A percentile compares a stretch with the other conserved stretches of the same genome.
phyloP scores from a whole-genome alignment of 75 land plant genomes.

The Pseudotsuga menziesii region DNA sequence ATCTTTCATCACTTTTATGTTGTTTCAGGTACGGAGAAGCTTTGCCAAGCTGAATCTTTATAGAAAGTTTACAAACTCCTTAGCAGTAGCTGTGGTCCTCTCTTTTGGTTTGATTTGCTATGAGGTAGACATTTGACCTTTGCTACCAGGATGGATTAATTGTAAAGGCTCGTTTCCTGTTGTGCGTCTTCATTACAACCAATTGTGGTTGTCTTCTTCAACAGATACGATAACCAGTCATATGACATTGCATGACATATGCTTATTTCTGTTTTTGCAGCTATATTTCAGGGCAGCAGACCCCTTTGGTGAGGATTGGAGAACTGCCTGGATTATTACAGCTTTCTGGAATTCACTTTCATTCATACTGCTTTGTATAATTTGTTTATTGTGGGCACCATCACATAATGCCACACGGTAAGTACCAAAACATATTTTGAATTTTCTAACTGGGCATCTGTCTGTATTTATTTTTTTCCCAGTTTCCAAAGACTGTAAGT shows the following conservation, averaged over 20 bases:
- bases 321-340: constrained; percentile 65
- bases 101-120: constrained; percentile 76
- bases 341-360: constrained; percentile 72
- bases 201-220: not conserved
- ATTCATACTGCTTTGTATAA: constrained; percentile 38
- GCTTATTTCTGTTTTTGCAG: constrained; percentile 14
- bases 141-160: not conserved
- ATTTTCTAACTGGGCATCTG: too few relatives aligned
- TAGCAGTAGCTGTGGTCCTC: constrained; percentile 62
- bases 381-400: constrained; percentile 69
- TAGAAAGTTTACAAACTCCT: constrained; percentile 68
- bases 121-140: constrained; percentile 38
- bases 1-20: not conserved
- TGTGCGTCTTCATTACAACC: not conserved
- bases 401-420: constrained; percentile 64
- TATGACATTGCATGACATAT: not conserved
- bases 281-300: constrained; percentile 65
- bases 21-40: constrained; percentile 43
- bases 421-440: not conserved
- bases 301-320: constrained; percentile 65
- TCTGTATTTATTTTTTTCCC: too few relatives aligned
- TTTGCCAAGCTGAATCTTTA: constrained; percentile 75
- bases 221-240: not conserved
- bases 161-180: not conserved
- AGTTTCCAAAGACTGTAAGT: too few relatives aligned